phyloP scores from a whole-genome alignment of 345 rosid species.

The Bruguiera gymnorhiza region DNA sequence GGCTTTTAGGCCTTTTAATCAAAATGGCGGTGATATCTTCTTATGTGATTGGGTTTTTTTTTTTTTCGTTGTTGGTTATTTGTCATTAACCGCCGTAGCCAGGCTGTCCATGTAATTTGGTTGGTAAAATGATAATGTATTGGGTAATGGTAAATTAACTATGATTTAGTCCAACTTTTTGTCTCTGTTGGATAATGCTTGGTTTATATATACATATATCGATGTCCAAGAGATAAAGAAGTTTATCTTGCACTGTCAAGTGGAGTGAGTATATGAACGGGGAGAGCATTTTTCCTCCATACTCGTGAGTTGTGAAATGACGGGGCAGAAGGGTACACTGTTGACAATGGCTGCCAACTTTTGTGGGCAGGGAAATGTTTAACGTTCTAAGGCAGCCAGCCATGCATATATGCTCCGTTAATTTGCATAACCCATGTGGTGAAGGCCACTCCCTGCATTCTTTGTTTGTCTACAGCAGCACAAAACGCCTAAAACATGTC shows the following conservation, averaged over 20 bases:
- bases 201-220: not conserved
- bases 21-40: constrained; percentile 6
- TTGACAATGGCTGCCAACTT: constrained; percentile 1
- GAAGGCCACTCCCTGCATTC: constrained; percentile 23
- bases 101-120: not conserved
- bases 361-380: constrained; percentile 16
- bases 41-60: constrained; percentile 1
- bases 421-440: constrained; percentile 38
- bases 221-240: constrained; percentile 16
- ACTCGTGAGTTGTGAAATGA: constrained; percentile 24
- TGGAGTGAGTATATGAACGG: constrained; percentile 12
- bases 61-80: not conserved
- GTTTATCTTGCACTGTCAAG: constrained; percentile 23
- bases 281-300: constrained; percentile 7
- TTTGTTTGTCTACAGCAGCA: constrained; percentile 16
- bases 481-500: constrained; percentile 11
- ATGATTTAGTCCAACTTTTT: not conserved
- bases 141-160: not conserved
- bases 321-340: constrained; percentile 11
- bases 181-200: not conserved
- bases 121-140: not conserved
- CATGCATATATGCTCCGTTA: constrained; percentile 30
- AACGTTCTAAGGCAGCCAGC: constrained; percentile 35
- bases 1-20: not conserved
- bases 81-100: not conserved